Conservation (phyloP, 176 grass and related monocot species). For the Oryza longistaminata region DNA sequence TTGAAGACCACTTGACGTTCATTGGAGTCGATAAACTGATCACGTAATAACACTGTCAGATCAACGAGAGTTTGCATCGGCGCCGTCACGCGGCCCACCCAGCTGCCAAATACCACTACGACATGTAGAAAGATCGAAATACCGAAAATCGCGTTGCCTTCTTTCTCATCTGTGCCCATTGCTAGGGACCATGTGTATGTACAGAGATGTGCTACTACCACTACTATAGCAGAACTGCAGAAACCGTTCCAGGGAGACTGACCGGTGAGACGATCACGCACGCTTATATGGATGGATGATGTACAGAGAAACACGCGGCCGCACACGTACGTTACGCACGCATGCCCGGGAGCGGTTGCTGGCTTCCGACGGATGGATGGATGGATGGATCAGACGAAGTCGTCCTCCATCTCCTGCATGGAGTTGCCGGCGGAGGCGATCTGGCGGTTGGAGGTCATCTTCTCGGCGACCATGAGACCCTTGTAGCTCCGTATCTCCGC, state of each 20-base stretch:
- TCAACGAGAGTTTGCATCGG: neutral
- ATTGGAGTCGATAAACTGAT: neutral
- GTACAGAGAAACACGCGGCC: neutral
- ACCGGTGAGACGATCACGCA: neutral
- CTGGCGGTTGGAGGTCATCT: slow-evolving; percentile 97
- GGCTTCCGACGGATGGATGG: neutral
- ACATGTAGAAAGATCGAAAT: neutral
- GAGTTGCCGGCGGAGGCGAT: slow-evolving; percentile 85
- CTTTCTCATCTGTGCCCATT: slow-evolving; percentile 5
- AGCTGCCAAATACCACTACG: neutral
- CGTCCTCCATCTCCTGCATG: slow-evolving; percentile 91
- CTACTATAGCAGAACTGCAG: neutral
- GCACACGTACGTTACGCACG: neutral
- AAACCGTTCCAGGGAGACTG: neutral
- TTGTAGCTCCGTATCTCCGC: slow-evolving; percentile 90
- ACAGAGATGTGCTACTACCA: neutral
- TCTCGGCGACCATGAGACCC: slow-evolving; percentile 90
- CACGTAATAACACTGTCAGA: neutral
- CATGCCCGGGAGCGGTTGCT: neutral
- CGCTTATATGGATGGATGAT: neutral
- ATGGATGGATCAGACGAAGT: slow-evolving; percentile 52
- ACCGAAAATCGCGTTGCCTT: neutral
- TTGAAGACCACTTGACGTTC: neutral
- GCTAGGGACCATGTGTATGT: slow-evolving; percentile 1
- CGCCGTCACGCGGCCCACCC: neutral